Evolutionary conservation across 495 filamentous ascomycete species (phyloP).

Genomic region (Tetracladium marchalianum): DNA sequence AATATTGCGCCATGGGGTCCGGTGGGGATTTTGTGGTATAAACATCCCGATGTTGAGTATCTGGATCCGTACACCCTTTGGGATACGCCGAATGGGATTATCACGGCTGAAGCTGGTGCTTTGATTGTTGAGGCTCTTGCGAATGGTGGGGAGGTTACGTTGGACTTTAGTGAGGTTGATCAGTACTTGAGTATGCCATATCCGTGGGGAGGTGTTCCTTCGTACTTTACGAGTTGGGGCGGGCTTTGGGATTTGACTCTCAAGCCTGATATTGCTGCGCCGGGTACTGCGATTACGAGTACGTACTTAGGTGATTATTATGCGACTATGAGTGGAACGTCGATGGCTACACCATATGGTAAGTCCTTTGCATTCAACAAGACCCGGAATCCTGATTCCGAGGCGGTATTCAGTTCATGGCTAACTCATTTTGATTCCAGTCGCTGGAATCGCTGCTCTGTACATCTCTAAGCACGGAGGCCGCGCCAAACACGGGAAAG

Average conservation of each 20-base stretch:
- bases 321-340: conserved; percentile 34
- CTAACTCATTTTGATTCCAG: too few species aligned
- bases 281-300: too few species aligned
- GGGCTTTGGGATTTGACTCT: conserved; percentile 33
- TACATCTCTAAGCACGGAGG: conserved; percentile 24
- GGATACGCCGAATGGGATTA: conserved; percentile 17
- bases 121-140: conserved; percentile 23
- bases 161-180: conserved; percentile 20
- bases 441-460: conserved; percentile 34
- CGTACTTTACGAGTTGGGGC: conserved; percentile 35
- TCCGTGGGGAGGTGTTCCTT: conserved; percentile 22
- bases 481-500: conserved; percentile 24
- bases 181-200: conserved; percentile 7
- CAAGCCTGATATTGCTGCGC: conserved; percentile 34
- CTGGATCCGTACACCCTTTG: neutral
- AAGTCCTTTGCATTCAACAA: too few species aligned
- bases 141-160: conserved; percentile 15
- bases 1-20: conserved; percentile 23
- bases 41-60: conserved; percentile 15
- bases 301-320: conserved; percentile 28
- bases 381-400: too few species aligned
- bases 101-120: conserved; percentile 23
- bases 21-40: conserved; percentile 29
- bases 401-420: too few species aligned
- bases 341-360: conserved; percentile 40